Evolutionary conservation across 257 asterid genomes (phyloP).

Genomic region (Penstemon eatonii): DNA sequence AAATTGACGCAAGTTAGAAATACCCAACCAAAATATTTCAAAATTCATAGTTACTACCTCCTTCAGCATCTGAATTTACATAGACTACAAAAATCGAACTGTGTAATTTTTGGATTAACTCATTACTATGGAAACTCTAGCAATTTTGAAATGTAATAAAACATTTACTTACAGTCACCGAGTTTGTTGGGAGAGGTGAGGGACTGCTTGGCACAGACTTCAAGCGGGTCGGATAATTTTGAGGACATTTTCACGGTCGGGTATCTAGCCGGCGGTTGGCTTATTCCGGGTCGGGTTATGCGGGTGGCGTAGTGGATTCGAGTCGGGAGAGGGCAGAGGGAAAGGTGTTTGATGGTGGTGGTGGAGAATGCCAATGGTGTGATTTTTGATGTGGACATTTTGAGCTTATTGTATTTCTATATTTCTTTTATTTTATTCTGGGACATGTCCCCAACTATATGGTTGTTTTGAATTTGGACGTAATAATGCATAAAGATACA

Average conservation of each 20-base stretch:
- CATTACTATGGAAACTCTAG: too few species aligned
- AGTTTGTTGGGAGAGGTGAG: slow-evolving; percentile 67
- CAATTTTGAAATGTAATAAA: too few species aligned
- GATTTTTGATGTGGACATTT: slow-evolving; percentile 56
- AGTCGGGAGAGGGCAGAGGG: slow-evolving; percentile 31
- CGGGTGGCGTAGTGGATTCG: slow-evolving; percentile 31
- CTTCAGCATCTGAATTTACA: too few species aligned
- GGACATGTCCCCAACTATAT: too few species aligned
- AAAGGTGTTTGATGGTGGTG: slow-evolving; percentile 52
- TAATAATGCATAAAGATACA: too few species aligned
- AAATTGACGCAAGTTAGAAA: too few species aligned
- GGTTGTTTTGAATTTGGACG: too few species aligned
- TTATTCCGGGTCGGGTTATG: slow-evolving; percentile 24
- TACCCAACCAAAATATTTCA: too few species aligned
- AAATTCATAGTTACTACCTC: too few species aligned
- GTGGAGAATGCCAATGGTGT: slow-evolving; percentile 54
- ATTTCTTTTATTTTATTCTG: neutral
- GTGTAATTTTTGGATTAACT: too few species aligned
- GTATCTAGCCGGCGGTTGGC: too few species aligned
- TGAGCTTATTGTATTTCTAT: neutral
- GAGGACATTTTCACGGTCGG: slow-evolving; percentile 44
- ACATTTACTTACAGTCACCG: slow-evolving; percentile 75
- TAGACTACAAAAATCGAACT: too few species aligned
- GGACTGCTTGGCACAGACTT: slow-evolving; percentile 80
- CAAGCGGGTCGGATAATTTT: slow-evolving; percentile 50